A percentile compares a stretch with the other conserved stretches of the same genome.
phyloP scores from a whole-genome alignment of 371 early-diverging fungal species.

The Dipsacomyces acuminosporus region DNA sequence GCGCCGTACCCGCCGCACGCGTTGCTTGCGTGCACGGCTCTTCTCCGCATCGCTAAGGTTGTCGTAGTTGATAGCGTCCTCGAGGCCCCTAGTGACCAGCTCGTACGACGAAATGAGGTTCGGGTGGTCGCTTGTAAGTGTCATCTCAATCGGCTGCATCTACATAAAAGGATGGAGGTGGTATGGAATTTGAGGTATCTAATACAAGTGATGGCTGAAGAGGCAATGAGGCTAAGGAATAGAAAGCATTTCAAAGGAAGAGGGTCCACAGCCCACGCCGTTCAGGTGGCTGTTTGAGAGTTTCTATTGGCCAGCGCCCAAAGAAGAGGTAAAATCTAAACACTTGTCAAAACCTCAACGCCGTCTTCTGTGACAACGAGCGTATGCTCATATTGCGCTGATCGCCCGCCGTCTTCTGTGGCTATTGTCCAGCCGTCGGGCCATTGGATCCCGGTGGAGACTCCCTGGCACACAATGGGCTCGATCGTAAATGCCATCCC shows the following conservation, averaged over 20 bases:
- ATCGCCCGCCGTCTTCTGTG: constrained; percentile 76
- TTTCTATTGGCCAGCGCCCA: too few species aligned
- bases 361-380: constrained; percentile 64
- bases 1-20: constrained; percentile 21
- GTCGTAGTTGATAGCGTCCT: constrained; percentile 35
- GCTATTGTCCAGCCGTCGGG: constrained; percentile 86
- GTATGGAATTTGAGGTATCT: not conserved
- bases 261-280: too few species aligned
- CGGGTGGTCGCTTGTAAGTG: constrained; percentile 15
- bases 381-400: constrained; percentile 88
- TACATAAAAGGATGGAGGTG: too few species aligned
- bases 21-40: constrained; percentile 39
- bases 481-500: constrained; percentile 87
- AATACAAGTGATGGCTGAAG: not conserved
- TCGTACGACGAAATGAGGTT: constrained; percentile 34
- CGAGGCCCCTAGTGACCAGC: constrained; percentile 32
- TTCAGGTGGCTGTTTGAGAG: too few species aligned
- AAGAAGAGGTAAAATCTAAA: too few species aligned
- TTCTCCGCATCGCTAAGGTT: constrained; percentile 43
- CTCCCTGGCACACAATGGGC: constrained; percentile 83
- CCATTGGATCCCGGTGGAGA: constrained; percentile 64
- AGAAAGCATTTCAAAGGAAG: not conserved
- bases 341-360: constrained; percentile 71
- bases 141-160: too few species aligned
- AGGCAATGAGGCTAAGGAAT: too few species aligned